phyloP scores from a whole-genome alignment of 106 monocot genomes.

The Alisma plantagoaquatica region DNA sequence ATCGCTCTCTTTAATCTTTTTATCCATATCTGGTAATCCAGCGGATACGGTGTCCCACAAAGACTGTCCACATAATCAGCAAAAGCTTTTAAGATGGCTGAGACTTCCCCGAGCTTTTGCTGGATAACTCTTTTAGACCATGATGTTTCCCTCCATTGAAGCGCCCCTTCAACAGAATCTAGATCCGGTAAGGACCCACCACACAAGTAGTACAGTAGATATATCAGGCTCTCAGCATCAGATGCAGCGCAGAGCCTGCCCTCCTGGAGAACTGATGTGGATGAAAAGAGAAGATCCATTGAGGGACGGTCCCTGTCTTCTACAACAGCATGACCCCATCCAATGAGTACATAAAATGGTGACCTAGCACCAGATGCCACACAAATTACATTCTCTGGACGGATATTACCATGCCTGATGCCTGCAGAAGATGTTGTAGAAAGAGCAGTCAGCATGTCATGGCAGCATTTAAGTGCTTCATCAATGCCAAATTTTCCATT shows the following conservation, averaged over 20 bases:
- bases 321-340: conserved; percentile 92
- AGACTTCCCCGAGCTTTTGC: conserved; percentile 85
- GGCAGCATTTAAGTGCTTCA: conserved; percentile 87
- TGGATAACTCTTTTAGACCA: conserved; percentile 86
- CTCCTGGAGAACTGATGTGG: conserved; percentile 81
- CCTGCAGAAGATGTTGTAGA: conserved; percentile 56
- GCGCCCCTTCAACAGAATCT: conserved; percentile 85
- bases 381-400: conserved; percentile 69
- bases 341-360: conserved; percentile 65
- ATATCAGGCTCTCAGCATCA: conserved; percentile 91
- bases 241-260: conserved; percentile 83
- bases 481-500: conserved; percentile 58
- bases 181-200: conserved; percentile 69
- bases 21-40: conserved; percentile 93
- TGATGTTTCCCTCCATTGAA: conserved; percentile 82
- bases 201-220: conserved; percentile 69
- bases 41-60: conserved; percentile 85
- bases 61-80: conserved; percentile 96
- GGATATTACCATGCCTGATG: conserved; percentile 80
- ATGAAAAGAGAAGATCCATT: conserved; percentile 82
- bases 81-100: conserved; percentile 93
- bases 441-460: conserved; percentile 84
- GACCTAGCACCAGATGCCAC: conserved; percentile 25
- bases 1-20: conserved; percentile 67
- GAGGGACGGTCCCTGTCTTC: conserved; percentile 83